Percentiles rank a stretch among this genome's conserved stretches.
Evolutionary conservation across 345 rosid genomes (phyloP).

Genomic region (Balakata baccata): DNA sequence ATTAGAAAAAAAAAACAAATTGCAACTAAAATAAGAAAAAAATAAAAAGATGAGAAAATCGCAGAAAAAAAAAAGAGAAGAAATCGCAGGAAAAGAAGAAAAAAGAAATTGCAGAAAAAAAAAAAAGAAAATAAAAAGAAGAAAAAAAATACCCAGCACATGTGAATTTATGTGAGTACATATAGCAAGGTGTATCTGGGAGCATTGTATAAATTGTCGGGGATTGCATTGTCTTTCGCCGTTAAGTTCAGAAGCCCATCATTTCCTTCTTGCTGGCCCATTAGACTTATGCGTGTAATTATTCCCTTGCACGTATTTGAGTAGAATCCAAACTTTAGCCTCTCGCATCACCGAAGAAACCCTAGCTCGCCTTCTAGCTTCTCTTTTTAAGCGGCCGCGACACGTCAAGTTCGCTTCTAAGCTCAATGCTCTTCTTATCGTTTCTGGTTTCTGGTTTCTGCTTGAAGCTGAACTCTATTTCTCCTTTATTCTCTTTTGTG

Average conservation of each 20-base stretch:
- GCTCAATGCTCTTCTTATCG: neutral
- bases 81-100: too few species aligned
- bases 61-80: too few species aligned
- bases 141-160: too few species aligned
- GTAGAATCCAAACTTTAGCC: neutral
- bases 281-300: neutral
- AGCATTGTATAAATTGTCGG: too few species aligned
- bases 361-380: constrained; percentile 19
- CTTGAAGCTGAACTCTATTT: too few species aligned
- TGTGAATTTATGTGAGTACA: too few species aligned
- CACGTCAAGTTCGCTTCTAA: accelerated
- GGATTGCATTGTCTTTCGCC: neutral
- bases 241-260: neutral
- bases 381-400: constrained; percentile 11
- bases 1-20: too few species aligned
- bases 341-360: constrained; percentile 4
- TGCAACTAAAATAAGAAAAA: too few species aligned
- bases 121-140: too few species aligned
- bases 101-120: too few species aligned
- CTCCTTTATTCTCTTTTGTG: neutral
- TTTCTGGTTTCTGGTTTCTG: neutral
- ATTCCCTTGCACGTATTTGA: neutral
- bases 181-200: too few species aligned
- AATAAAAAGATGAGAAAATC: too few species aligned
- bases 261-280: neutral